Evolutionary conservation across 2,329 filamentous ascomycete genomes (phyloP), one percentile per base, ranked within the genome.

Genomic region (Orbilia ellipsospora): DNA sequence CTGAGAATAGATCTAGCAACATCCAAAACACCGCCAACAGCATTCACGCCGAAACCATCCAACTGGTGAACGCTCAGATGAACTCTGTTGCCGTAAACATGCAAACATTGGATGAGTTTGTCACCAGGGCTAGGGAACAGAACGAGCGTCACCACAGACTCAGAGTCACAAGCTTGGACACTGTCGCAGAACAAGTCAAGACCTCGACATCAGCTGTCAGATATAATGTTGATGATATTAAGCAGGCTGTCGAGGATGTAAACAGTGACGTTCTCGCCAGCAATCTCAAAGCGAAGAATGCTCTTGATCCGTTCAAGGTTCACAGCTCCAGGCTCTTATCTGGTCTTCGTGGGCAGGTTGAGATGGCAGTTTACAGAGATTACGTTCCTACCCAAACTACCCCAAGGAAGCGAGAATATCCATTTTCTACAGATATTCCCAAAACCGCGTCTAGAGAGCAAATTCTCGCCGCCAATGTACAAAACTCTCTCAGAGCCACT

Each of bases 51-150:
- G 92, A 96, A 83, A 97, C 94, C 0, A 89, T 97, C 31, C 90
- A 90, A 5, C 94, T 96, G 70, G 94, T 98, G 12, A 92, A 94
- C 80, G 90, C 91, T 69, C 95, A 99, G 83, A 92, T 96, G 84
- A 87, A 88, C 67, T 92, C 96, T 78, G 90, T 99, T 80, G 90
- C 92, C 75, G 87, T 86, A n/a, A 93, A 98, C 82, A 94, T 99
- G 88, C 88, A 90, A 68, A 92, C 92, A 0, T 87, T 99, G 6
- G 94, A 98, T 80, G 92, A 94, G 78, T 97, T 97, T 79, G 93
- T 98, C 45, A 87, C 90, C 36, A 89, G 92, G 36, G 93, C 96
- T 59, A 89, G 90, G 74, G 88, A 88, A 0, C 91, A 96, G 80
- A 98, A 97, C 81, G 88, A 90, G 31, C 85, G 86, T 16, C 93